Conservation (phyloP, 225 moss, liverwort and hornwort genomes). For the Straminergon stramineum region DNA sequence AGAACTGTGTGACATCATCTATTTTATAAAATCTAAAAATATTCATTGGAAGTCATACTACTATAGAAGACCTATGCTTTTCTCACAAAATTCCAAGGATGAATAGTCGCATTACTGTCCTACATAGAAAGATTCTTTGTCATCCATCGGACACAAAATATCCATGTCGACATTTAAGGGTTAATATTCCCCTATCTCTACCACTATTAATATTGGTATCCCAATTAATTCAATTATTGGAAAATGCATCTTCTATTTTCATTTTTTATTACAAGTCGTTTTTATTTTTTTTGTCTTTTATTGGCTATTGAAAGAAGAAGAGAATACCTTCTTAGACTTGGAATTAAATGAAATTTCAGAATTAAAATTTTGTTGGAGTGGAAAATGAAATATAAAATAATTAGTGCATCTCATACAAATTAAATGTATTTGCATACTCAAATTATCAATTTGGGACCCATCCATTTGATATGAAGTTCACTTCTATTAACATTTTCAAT, state of each 20-base stretch:
- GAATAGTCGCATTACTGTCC: too few relatives aligned
- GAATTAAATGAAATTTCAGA: not conserved
- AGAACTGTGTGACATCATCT: too few relatives aligned
- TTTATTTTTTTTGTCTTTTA: not conserved
- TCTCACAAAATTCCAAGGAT: too few relatives aligned
- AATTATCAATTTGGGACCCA: not conserved
- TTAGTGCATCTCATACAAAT: not conserved
- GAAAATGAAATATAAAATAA: not conserved
- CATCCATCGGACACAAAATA: too few relatives aligned
- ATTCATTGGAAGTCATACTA: too few relatives aligned
- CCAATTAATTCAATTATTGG: not conserved
- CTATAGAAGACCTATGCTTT: too few relatives aligned
- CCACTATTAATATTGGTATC: fast-evolving
- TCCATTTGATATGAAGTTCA: not conserved
- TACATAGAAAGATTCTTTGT: too few relatives aligned
- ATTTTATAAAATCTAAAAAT: too few relatives aligned
- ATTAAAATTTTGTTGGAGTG: not conserved
- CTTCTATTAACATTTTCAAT: not conserved
- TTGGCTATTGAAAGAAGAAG: not conserved
- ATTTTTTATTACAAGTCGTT: not conserved
- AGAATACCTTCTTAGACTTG: not conserved
- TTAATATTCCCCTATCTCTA: not conserved
- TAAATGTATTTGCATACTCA: not conserved
- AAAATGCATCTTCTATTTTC: not conserved
- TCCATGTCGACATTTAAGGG: too few relatives aligned